phyloP scores from a whole-genome alignment of 2,329 filamentous ascomycete genomes.

The Alternaria ethzedia region DNA sequence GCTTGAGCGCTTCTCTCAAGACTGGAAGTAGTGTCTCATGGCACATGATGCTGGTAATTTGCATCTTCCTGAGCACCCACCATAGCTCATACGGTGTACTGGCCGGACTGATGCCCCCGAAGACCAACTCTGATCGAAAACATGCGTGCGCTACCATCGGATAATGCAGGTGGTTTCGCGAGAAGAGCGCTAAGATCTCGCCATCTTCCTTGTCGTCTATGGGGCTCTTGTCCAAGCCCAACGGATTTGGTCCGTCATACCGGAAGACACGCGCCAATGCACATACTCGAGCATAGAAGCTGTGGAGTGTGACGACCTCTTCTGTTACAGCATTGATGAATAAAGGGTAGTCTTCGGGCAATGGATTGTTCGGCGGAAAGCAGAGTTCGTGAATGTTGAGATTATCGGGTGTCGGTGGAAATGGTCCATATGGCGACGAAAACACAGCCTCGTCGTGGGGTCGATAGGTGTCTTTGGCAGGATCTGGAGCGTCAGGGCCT shows the following conservation, averaged over 20 bases:
- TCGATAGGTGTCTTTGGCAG: conserved; percentile 26
- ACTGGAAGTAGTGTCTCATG: conserved; percentile 38
- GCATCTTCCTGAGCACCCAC: conserved; percentile 43
- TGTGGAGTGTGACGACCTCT: conserved; percentile 33
- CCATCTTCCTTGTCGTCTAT: conserved; percentile 33
- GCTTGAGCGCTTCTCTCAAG: conserved; percentile 29
- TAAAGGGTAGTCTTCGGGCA: conserved; percentile 38
- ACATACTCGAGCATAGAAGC: conserved; percentile 33
- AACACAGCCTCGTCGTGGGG: conserved; percentile 27
- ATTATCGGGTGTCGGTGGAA: conserved; percentile 30
- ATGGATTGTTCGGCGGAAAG: conserved; percentile 32
- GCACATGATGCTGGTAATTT: conserved; percentile 35
- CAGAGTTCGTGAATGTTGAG: conserved; percentile 43
- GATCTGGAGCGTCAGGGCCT: conserved; percentile 30
- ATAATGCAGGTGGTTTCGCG: conserved; percentile 40
- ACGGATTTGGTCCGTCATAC: conserved; percentile 37
- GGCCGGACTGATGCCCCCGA: conserved; percentile 41
- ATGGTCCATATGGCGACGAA: conserved; percentile 35
- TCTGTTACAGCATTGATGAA: conserved; percentile 38
- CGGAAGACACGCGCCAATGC: conserved; percentile 36
- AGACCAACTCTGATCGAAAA: conserved; percentile 36
- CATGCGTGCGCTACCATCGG: conserved; percentile 41
- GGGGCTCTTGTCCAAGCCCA: conserved; percentile 26
- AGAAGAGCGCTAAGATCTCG: conserved; percentile 38
- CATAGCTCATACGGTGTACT: conserved; percentile 41